Conservation (phyloP, 164 flowering plant genomes). For the Cinnamomum micranthum region DNA sequence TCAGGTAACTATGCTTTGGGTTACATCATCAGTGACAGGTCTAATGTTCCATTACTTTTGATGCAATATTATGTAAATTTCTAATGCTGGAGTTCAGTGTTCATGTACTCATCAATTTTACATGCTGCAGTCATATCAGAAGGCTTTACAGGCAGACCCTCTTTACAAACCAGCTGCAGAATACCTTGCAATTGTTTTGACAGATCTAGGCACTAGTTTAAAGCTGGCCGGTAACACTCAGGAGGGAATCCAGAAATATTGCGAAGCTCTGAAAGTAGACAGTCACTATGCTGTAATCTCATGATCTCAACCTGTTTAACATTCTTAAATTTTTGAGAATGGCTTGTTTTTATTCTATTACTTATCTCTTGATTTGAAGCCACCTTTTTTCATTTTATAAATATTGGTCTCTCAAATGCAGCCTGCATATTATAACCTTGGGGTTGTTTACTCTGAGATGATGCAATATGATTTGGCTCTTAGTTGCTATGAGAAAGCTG, state of each 20-base stretch:
- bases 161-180: conserved; percentile 92
- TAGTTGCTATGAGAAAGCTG: conserved; percentile 94
- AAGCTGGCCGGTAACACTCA: conserved; percentile 97
- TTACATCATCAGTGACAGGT: not conserved
- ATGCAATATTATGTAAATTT: not conserved
- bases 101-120: not conserved
- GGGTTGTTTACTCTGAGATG: conserved; percentile 98
- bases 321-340: not conserved
- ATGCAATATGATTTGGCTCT: conserved; percentile 96
- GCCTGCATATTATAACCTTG: conserved; percentile 99
- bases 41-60: not conserved
- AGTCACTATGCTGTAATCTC: conserved; percentile 90
- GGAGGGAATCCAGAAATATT: conserved; percentile 93
- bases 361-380: not conserved
- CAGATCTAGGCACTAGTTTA: conserved; percentile 96
- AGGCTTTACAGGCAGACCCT: conserved; percentile 79
- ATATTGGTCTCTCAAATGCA: conserved; percentile 34
- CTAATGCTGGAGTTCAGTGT: not conserved
- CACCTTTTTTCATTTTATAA: conserved; percentile 6
- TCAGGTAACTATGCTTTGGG: too few species aligned
- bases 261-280: conserved; percentile 89
- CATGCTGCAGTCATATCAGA: conserved; percentile 76
- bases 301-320: conserved; percentile 7
- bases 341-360: conserved; percentile 1
- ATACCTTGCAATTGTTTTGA: conserved; percentile 89